Conservation (phyloP, 805 yeast species). For the Wickerhamomyces subpelliculosus region DNA sequence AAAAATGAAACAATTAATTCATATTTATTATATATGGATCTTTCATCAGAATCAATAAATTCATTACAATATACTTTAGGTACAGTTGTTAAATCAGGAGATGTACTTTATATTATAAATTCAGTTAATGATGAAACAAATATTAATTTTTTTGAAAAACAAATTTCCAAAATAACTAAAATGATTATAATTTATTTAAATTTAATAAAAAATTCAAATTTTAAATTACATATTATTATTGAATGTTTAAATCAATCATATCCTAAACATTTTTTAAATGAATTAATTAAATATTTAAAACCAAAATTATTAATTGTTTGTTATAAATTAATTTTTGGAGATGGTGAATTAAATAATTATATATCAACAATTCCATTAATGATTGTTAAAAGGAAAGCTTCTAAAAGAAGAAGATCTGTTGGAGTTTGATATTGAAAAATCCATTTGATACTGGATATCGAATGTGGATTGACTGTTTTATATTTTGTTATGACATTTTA, state of each 20-base stretch:
- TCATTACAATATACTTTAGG: slow-evolving; percentile 90
- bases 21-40: slow-evolving; percentile 73
- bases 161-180: slow-evolving; percentile 8
- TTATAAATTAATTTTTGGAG: slow-evolving; percentile 7
- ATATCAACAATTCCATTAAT: slow-evolving; percentile 18
- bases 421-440: neutral
- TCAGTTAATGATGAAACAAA: slow-evolving; percentile 41
- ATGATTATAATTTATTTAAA: slow-evolving; percentile 8
- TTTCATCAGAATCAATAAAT: slow-evolving; percentile 73
- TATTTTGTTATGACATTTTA: too few relatives aligned
- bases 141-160: slow-evolving; percentile 15
- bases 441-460: too few relatives aligned
- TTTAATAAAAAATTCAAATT: slow-evolving; percentile 10
- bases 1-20: slow-evolving; percentile 35
- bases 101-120: slow-evolving; percentile 60
- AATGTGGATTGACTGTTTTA: neutral
- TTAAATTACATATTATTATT: slow-evolving; percentile 22
- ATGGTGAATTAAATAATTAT: slow-evolving; percentile 13
- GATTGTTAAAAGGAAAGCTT: slow-evolving; percentile 16
- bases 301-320: slow-evolving; percentile 22
- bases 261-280: slow-evolving; percentile 31
- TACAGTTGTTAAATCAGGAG: slow-evolving; percentile 73
- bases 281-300: slow-evolving; percentile 27
- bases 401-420: slow-evolving; percentile 3
- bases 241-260: slow-evolving; percentile 30